Evolutionary conservation across 2,329 filamentous ascomycete species (phyloP).

Genomic region (Sclerotinia borealis): DNA sequence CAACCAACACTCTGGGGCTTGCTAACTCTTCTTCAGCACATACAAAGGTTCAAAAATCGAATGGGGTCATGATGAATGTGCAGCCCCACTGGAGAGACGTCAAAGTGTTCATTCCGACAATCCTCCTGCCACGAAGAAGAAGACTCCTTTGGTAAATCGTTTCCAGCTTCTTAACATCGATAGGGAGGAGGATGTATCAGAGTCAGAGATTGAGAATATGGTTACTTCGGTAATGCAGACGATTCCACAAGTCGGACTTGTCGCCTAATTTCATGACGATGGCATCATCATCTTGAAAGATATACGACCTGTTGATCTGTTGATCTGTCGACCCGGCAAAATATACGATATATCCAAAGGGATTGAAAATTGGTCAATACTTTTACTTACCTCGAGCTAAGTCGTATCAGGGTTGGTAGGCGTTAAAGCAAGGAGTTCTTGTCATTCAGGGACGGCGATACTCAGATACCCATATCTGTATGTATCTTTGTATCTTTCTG

Average conservation of each 20-base stretch:
- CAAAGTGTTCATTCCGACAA: constrained; percentile 26
- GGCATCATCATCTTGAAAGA: background rate
- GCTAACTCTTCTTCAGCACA: constrained; percentile 37
- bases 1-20: constrained; percentile 17
- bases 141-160: constrained; percentile 46
- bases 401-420: background rate
- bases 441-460: constrained; percentile 11
- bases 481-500: constrained; percentile 12
- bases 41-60: constrained; percentile 69
- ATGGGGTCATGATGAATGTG: constrained; percentile 69
- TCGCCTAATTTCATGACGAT: background rate
- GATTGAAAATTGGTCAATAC: background rate
- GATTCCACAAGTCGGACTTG: background rate
- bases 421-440: background rate
- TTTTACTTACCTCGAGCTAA: background rate
- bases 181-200: constrained; percentile 32
- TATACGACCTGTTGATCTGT: too few relatives aligned
- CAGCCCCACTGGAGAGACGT: constrained; percentile 32
- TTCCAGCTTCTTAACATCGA: constrained; percentile 55
- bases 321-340: background rate
- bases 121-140: constrained; percentile 34
- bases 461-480: constrained; percentile 18
- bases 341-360: background rate
- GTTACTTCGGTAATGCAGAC: background rate
- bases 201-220: constrained; percentile 11